Percentiles rank a stretch among this genome's conserved stretches.
These are phyloP conservation scores for Paecilomyces formosus DNA, from an alignment of 2,329 filamentous ascomycete species.

Conservation along the genomic window DNA sequence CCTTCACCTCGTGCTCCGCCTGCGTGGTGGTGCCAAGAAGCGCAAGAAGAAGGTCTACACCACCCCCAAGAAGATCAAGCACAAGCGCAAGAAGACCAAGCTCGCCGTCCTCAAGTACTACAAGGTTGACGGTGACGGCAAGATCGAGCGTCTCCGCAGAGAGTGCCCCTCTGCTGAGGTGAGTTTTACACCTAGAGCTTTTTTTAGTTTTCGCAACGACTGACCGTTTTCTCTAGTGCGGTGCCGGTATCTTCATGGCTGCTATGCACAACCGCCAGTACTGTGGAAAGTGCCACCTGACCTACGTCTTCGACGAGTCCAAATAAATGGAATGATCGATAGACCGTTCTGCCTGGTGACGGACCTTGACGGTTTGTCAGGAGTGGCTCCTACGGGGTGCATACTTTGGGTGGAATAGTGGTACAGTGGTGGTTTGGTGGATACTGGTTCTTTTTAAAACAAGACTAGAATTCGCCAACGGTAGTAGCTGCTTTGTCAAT, in stretches of 20 bases:
- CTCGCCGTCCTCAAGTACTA: slow-evolving; percentile 99
- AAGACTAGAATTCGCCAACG: slow-evolving; percentile 4
- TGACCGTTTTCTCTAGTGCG: slow-evolving; percentile 57
- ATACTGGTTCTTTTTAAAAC: slow-evolving; percentile 8
- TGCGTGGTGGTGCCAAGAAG: slow-evolving; percentile 99
- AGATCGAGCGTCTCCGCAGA: slow-evolving; percentile 97
- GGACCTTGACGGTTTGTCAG: slow-evolving; percentile 3
- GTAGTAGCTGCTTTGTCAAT: slow-evolving; percentile 3
- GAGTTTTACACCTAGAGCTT: slow-evolving; percentile 36
- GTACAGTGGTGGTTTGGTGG: slow-evolving; percentile 6
- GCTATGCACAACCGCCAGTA: slow-evolving; percentile 99
- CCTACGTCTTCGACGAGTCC: slow-evolving; percentile 63
- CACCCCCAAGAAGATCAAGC: slow-evolving; percentile 99
- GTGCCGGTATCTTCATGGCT: slow-evolving; percentile 99
- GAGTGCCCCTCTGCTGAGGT: slow-evolving; percentile 92
- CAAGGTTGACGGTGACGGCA: slow-evolving; percentile 99
- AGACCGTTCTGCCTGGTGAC: slow-evolving; percentile 10
- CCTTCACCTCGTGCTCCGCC: slow-evolving; percentile 93
- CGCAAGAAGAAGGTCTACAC: slow-evolving; percentile 99
- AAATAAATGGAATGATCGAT: slow-evolving; percentile 37
- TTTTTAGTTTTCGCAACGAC: slow-evolving; percentile 26
- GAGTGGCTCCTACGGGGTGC: background rate
- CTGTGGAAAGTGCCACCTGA: slow-evolving; percentile 68
- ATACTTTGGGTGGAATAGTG: slow-evolving; percentile 4
- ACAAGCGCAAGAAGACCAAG: slow-evolving; percentile 99